Percentiles rank a stretch among this genome's conserved stretches.
These are phyloP conservation scores for Syncephalastrum monosporum DNA, from an alignment of 371 early-diverging fungal genomes.

Conservation along the genomic window DNA sequence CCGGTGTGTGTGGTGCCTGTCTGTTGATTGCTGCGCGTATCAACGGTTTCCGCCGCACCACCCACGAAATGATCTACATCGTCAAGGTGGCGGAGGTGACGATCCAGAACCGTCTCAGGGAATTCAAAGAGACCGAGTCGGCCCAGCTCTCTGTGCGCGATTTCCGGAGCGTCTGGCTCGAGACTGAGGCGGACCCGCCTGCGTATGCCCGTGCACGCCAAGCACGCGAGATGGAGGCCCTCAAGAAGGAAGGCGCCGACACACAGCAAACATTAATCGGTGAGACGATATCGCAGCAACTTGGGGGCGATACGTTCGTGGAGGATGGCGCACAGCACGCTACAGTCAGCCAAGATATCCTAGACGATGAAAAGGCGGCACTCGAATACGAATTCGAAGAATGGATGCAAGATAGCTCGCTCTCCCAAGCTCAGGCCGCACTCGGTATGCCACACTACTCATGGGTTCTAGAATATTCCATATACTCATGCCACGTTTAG, in stretches of 20 bases:
- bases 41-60: constrained; percentile 88
- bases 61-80: constrained; percentile 86
- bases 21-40: constrained; percentile 95
- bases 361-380: constrained; percentile 28
- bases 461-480: constrained; percentile 5
- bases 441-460: constrained; percentile 25
- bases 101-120: constrained; percentile 84
- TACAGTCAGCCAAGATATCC: constrained; percentile 8
- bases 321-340: constrained; percentile 7
- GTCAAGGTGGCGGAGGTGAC: constrained; percentile 95
- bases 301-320: constrained; percentile 2
- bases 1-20: constrained; percentile 99
- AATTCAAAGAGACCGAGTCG: constrained; percentile 89
- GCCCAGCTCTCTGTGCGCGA: constrained; percentile 85
- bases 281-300: not conserved
- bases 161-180: constrained; percentile 89
- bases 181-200: constrained; percentile 90
- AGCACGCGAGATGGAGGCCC: constrained; percentile 14
- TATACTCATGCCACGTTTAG: constrained; percentile 12
- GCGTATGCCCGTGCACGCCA: constrained; percentile 67
- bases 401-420: constrained; percentile 29
- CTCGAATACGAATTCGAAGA: constrained; percentile 46
- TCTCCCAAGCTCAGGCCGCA: constrained; percentile 29
- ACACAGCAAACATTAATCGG: not conserved
- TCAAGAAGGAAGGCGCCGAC: constrained; percentile 19